Percentiles rank a stretch among this genome's conserved stretches.
phyloP scores from a whole-genome alignment of 139 green algal species.

The Closterium sp. region DNA sequence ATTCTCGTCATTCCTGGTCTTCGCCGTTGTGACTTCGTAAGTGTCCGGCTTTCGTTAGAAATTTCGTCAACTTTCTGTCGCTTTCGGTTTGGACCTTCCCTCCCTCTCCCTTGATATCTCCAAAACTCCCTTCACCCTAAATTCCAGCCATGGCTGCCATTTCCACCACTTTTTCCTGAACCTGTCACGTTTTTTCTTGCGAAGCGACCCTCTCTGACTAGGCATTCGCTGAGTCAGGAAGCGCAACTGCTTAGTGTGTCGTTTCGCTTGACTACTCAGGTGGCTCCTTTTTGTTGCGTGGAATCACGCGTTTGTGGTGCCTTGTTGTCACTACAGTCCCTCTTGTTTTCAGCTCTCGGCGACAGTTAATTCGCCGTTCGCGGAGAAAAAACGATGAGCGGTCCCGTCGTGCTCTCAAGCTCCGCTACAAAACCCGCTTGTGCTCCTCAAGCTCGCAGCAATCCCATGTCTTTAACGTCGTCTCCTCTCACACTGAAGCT shows the following conservation, averaged over 20 bases:
- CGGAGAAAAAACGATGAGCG: not conserved
- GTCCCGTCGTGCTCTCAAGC: not conserved
- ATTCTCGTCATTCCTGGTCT: not conserved
- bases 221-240: not conserved
- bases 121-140: not conserved
- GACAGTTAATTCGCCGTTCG: too few species aligned
- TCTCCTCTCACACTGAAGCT: not conserved
- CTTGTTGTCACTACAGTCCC: not conserved
- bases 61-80: not conserved
- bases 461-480: not conserved
- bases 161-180: not conserved
- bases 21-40: not conserved
- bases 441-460: not conserved
- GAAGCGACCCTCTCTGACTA: not conserved
- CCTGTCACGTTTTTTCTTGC: not conserved
- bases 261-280: not conserved
- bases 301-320: not conserved
- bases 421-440: not conserved
- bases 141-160: not conserved
- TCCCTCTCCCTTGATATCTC: not conserved
- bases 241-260: not conserved
- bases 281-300: not conserved
- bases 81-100: not conserved
- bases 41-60: not conserved
- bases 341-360: too few species aligned